Evolutionary conservation across 257 asterid genomes (phyloP).

Genomic region (Linaria vulgaris): DNA sequence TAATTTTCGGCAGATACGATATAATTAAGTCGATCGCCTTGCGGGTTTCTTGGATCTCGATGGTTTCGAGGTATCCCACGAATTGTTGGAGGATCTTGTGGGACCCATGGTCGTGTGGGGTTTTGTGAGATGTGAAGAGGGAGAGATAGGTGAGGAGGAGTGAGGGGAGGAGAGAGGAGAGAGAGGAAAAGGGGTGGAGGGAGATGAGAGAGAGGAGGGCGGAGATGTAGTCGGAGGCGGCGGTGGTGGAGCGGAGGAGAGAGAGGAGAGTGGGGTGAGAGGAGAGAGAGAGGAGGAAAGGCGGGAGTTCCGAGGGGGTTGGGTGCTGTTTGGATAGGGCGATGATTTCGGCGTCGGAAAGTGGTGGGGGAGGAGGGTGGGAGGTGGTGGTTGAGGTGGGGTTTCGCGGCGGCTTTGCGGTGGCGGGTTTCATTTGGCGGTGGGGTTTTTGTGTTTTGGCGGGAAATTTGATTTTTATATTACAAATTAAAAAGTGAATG

Average conservation of each 20-base stretch:
- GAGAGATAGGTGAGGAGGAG: constrained; percentile 48
- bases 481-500: too few species aligned
- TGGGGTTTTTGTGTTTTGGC: constrained; percentile 30
- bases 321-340: constrained; percentile 47
- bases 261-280: constrained; percentile 57
- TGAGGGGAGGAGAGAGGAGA: constrained; percentile 54
- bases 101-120: constrained; percentile 61
- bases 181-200: constrained; percentile 49
- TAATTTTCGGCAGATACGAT: constrained; percentile 45
- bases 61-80: constrained; percentile 45
- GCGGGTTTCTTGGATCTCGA: constrained; percentile 40
- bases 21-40: constrained; percentile 38
- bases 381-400: constrained; percentile 20
- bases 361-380: constrained; percentile 33
- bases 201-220: constrained; percentile 57
- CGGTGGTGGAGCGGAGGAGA: constrained; percentile 50
- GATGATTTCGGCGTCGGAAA: constrained; percentile 39
- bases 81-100: constrained; percentile 59
- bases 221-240: constrained; percentile 60
- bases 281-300: constrained; percentile 52
- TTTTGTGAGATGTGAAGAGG: constrained; percentile 53
- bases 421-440: constrained; percentile 23
- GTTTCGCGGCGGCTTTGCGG: constrained; percentile 29
- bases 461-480: constrained; percentile 28
- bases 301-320: constrained; percentile 51